Base-by-base conservation (phyloP, 2,329 filamentous ascomycete genomes). In the Malbranchea zuffiana region DNA sequence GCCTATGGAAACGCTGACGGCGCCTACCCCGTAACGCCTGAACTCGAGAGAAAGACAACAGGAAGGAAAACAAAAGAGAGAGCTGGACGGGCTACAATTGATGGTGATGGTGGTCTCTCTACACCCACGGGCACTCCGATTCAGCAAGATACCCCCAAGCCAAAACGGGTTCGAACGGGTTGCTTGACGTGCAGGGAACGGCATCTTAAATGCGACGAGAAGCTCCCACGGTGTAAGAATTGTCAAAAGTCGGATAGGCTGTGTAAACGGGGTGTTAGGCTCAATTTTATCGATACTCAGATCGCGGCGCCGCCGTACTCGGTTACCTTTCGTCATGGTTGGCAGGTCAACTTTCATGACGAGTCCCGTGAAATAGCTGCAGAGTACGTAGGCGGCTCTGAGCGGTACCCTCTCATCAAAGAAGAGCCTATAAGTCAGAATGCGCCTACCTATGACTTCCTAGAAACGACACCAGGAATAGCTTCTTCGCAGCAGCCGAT, bases 151-250 rank as follows among this genome's bases (percentile, higher is more conserved):
- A 45, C 49, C 37, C 40, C 48, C 19, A 88, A 87, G 57, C 78
- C 84, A n/a, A 88, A 80, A 61, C 72, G 87, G 46, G 85, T 92
- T 12, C 77, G 88, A 31, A 95, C 87, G 3, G 87, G 87, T 24
- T 95, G 87, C 56, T 64, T 94, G 47, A 95, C 87, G 2, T 95
- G 87, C 59, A 72, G 87, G 48, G 82, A 93, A 57, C 70, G 86
- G 31, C 87, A 94, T 65, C 66, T 94, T 35, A 94, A 94, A 59
- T 94, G 87, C 57, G 87, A 94, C 53, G 85, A 93, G 58, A 78
- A 69, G 4, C 52, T 69, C 42, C 74, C 74, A 6, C 63, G 66
- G 38, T 79, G 75, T 52, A 68, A 81, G 50, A 95, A 95, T 52
- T 95, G 88, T 61, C 75, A 76, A 41, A 95, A 93, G 62, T 90